A percentile compares a stretch with the other conserved stretches of the same genome.
Conservation (phyloP, 2,329 filamentous ascomycete species). For the Fusarium napiforme region DNA sequence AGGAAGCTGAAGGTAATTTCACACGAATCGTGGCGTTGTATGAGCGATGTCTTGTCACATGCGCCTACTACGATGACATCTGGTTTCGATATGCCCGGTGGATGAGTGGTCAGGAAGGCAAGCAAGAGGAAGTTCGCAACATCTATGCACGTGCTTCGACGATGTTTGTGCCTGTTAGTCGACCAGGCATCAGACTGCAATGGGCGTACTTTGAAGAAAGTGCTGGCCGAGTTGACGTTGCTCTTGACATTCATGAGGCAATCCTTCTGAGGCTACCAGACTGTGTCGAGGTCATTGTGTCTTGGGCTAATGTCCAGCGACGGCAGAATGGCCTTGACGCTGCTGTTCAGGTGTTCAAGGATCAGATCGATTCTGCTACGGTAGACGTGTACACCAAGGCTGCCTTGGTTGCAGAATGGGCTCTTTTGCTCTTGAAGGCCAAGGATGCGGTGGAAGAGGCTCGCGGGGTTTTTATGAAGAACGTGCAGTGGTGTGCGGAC, state of each 20-base stretch:
- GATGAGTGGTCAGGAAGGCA: conserved; percentile 84
- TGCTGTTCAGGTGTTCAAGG: conserved; percentile 84
- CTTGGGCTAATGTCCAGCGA: conserved; percentile 86
- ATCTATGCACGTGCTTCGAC: conserved; percentile 90
- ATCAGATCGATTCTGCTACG: conserved; percentile 78
- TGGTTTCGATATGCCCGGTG: conserved; percentile 97
- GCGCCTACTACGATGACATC: conserved; percentile 95
- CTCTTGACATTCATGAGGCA: conserved; percentile 84
- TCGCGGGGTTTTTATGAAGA: conserved; percentile 83
- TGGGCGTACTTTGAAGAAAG: conserved; percentile 97
- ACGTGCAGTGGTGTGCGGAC: conserved; percentile 84
- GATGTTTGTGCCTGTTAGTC: conserved; percentile 86
- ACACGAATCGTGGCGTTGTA: conserved; percentile 84
- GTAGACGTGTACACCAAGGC: conserved; percentile 85
- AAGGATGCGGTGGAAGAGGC: conserved; percentile 85
- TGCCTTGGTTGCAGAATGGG: conserved; percentile 88
- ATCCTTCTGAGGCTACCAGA: conserved; percentile 81
- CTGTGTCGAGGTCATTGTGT: conserved; percentile 87
- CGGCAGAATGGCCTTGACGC: conserved; percentile 86
- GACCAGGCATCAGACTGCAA: conserved; percentile 84
- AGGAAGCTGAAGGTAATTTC: conserved; percentile 85
- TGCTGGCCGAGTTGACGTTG: conserved; percentile 77
- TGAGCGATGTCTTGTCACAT: conserved; percentile 91
- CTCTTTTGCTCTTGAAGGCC: conserved; percentile 85
- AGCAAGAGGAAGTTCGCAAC: conserved; percentile 89